Percentiles rank a stretch among this genome's conserved stretches.
Evolutionary conservation across 2,329 filamentous ascomycete species (phyloP).

Genomic region (Neofusicoccum sp.): DNA sequence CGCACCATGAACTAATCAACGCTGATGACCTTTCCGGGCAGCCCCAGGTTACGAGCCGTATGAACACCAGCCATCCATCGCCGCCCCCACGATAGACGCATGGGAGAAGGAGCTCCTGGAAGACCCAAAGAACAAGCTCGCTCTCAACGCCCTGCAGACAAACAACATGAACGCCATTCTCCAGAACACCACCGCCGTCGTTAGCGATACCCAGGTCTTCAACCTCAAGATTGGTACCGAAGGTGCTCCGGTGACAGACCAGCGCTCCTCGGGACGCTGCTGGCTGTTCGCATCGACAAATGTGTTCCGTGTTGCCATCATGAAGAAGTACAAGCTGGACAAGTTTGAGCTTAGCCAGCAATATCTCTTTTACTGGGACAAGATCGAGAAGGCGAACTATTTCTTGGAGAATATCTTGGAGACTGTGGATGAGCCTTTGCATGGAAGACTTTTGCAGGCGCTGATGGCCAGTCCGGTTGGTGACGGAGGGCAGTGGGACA

Average conservation of each 20-base stretch:
- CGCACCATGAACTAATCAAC: background rate
- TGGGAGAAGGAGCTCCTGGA: conserved; percentile 64
- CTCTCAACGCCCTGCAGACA: conserved; percentile 68
- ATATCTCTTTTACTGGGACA: conserved; percentile 92
- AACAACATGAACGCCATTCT: conserved; percentile 67
- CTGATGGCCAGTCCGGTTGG: conserved; percentile 67
- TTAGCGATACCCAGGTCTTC: conserved; percentile 75
- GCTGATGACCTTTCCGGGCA: conserved; percentile 19
- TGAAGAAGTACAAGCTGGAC: conserved; percentile 76
- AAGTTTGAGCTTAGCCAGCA: conserved; percentile 83
- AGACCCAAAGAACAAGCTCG: conserved; percentile 70
- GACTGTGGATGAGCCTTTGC: conserved; percentile 67
- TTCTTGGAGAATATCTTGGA: conserved; percentile 83
- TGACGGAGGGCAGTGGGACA: conserved; percentile 90
- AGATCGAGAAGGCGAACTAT: conserved; percentile 87
- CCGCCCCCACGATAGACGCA: conserved; percentile 50
- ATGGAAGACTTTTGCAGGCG: conserved; percentile 69
- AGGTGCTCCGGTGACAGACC: conserved; percentile 80
- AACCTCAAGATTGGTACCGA: conserved; percentile 80
- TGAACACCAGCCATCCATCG: conserved; percentile 41
- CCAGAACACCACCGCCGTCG: conserved; percentile 59
- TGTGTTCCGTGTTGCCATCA: conserved; percentile 82
- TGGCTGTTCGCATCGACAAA: conserved; percentile 95
- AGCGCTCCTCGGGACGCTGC: conserved; percentile 77
- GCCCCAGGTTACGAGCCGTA: conserved; percentile 29